Percentiles rank a stretch among this genome's conserved stretches.
Evolutionary conservation across 176 grass and related monocot species (phyloP).

Genomic region (Oryza officinalis): DNA sequence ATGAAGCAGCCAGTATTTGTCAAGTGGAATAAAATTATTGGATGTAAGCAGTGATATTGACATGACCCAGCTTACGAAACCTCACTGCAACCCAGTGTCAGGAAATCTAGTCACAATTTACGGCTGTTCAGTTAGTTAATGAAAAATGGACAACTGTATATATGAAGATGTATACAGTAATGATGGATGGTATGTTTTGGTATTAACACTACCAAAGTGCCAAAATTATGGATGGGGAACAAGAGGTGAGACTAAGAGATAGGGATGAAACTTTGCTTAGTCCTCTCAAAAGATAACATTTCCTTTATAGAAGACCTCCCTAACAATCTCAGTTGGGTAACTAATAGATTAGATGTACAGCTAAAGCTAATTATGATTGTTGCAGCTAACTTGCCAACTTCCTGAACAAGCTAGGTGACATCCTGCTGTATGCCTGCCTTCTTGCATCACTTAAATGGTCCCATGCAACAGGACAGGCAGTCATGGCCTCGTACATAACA

Average conservation of each 20-base stretch:
- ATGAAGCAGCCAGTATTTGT: constrained; percentile 23
- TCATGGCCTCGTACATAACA: neutral
- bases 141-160: neutral
- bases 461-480: neutral
- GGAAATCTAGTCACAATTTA: constrained; percentile 11
- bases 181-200: neutral
- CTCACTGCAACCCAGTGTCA: neutral
- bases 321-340: neutral
- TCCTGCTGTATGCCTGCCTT: neutral
- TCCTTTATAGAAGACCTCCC: neutral
- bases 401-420: neutral
- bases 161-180: neutral
- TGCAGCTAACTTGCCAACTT: neutral
- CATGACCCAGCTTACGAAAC: neutral
- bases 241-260: neutral
- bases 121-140: constrained; percentile 18
- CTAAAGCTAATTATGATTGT: neutral
- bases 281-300: neutral
- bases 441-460: neutral
- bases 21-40: constrained; percentile 9
- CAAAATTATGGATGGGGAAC: neutral
- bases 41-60: constrained; percentile 19
- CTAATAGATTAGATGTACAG: neutral
- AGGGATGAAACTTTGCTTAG: neutral
- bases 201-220: neutral